These are phyloP conservation scores for Detonula confervacea DNA, from an alignment of 352 stramenopile genomes.

Conservation along the genomic window DNA sequence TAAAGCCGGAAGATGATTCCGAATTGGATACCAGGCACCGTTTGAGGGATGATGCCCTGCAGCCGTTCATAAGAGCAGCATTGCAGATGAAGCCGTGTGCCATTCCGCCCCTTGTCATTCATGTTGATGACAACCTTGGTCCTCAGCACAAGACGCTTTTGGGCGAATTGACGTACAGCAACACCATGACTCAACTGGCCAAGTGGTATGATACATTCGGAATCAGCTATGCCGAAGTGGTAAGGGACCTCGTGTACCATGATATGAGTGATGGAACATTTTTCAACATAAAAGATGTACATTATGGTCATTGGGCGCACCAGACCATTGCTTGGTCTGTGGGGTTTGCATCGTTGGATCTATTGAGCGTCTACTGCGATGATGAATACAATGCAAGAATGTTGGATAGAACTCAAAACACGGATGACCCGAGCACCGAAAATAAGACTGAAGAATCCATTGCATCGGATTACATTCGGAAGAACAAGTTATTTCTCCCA, in stretches of 20 bases:
- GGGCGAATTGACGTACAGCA: constrained; percentile 24
- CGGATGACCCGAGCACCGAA: background rate
- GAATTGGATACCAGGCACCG: too few relatives aligned
- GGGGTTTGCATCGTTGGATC: constrained; percentile 35
- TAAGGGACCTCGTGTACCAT: constrained; percentile 18
- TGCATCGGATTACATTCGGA: background rate
- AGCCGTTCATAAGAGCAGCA: too few relatives aligned
- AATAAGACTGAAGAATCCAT: background rate
- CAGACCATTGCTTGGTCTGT: constrained; percentile 21
- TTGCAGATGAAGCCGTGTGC: too few relatives aligned
- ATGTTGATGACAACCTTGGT: constrained; percentile 55
- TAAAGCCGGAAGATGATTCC: too few relatives aligned
- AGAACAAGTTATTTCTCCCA: background rate
- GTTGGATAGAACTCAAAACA: background rate
- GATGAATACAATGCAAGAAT: constrained; percentile 7
- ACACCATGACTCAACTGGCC: constrained; percentile 22
- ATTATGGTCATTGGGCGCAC: constrained; percentile 48
- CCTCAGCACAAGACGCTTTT: constrained; percentile 44
- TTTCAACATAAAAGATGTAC: constrained; percentile 20
- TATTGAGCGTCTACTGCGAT: constrained; percentile 34
- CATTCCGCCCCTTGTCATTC: constrained; percentile 40
- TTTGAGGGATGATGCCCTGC: too few relatives aligned
- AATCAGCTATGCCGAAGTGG: constrained; percentile 30
- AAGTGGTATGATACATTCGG: constrained; percentile 24
- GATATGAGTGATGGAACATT: constrained; percentile 35